Conservation (phyloP, 2,329 filamentous ascomycete species). For the Penicillium rolfsii region DNA sequence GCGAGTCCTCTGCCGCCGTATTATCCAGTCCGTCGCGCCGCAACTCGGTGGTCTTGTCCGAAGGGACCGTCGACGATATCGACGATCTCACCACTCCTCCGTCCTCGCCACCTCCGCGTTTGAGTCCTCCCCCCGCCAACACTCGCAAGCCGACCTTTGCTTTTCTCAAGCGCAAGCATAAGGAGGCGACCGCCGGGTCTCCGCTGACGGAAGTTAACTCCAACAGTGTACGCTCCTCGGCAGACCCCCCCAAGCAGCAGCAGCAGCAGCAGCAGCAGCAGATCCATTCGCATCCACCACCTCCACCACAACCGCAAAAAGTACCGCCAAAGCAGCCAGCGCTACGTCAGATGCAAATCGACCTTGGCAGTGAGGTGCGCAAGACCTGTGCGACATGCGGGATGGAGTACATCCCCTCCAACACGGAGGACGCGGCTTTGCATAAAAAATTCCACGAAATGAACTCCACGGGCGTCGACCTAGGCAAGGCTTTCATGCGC, state of each 20-base stretch:
- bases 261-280: conserved; percentile 24
- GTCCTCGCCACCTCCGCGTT: conserved; percentile 55
- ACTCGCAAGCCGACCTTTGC: conserved; percentile 56
- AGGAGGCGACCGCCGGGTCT: conserved; percentile 35
- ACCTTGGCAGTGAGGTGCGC: conserved; percentile 59
- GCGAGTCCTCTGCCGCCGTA: conserved; percentile 51
- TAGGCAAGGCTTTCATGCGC: conserved; percentile 61
- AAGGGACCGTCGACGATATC: conserved; percentile 46
- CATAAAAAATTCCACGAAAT: conserved; percentile 68
- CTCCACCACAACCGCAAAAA: conserved; percentile 19
- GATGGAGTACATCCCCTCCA: conserved; percentile 69
- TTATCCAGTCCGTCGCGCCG: conserved; percentile 53
- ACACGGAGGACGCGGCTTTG: conserved; percentile 62
- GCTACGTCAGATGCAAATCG: conserved; percentile 64
- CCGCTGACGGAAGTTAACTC: conserved; percentile 52
- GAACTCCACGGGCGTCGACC: conserved; percentile 63
- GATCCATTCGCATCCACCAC: not conserved
- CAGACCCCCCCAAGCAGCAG: conserved; percentile 43
- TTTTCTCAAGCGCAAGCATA: conserved; percentile 53
- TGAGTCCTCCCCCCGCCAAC: conserved; percentile 47
- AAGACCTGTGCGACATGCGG: conserved; percentile 64
- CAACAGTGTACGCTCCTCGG: conserved; percentile 47
- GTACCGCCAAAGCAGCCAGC: conserved; percentile 34
- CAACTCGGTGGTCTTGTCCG: conserved; percentile 50
- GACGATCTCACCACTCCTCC: conserved; percentile 54